A percentile compares a stretch with the other conserved stretches of the same genome.
phyloP scores from a whole-genome alignment of 257 asterid genomes.

The Solanum piurae region DNA sequence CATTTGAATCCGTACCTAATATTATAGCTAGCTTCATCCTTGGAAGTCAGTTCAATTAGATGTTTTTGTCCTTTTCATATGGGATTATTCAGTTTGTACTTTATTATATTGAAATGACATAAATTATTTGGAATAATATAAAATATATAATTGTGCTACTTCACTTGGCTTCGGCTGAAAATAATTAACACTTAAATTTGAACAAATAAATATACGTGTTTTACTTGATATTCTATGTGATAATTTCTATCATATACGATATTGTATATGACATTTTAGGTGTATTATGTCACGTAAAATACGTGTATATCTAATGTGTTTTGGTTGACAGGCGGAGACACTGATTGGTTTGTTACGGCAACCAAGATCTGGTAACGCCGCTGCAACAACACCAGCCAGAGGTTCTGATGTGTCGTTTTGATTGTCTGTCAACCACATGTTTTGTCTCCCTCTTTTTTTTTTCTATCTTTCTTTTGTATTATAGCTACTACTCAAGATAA shows the following conservation, averaged over 20 bases:
- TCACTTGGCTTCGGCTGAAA: no score
- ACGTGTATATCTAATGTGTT: neutral
- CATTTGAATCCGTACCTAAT: neutral
- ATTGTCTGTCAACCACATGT: neutral
- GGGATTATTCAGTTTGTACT: neutral
- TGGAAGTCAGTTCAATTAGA: neutral
- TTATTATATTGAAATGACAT: no score
- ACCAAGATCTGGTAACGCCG: slow-evolving; percentile 67
- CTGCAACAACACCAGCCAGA: slow-evolving; percentile 15
- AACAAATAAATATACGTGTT: no score
- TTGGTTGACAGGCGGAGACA: slow-evolving; percentile 64
- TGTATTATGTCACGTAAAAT: no score
- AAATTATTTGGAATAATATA: no score
- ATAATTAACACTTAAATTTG: neutral
- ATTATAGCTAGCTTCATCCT: neutral
- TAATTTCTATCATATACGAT: no score
- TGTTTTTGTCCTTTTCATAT: neutral
- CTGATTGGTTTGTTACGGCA: slow-evolving; percentile 75
- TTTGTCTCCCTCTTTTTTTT: neutral
- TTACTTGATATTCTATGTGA: neutral
- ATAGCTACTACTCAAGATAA: neutral
- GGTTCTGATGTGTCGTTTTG: slow-evolving; percentile 38
- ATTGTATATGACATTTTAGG: no score
- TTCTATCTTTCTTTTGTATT: neutral
- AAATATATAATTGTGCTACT: no score